Percentiles rank a stretch among this genome's conserved stretches.
These are phyloP conservation scores for Solanum chilense DNA, from an alignment of 257 asterid species.

Conservation along the genomic window DNA sequence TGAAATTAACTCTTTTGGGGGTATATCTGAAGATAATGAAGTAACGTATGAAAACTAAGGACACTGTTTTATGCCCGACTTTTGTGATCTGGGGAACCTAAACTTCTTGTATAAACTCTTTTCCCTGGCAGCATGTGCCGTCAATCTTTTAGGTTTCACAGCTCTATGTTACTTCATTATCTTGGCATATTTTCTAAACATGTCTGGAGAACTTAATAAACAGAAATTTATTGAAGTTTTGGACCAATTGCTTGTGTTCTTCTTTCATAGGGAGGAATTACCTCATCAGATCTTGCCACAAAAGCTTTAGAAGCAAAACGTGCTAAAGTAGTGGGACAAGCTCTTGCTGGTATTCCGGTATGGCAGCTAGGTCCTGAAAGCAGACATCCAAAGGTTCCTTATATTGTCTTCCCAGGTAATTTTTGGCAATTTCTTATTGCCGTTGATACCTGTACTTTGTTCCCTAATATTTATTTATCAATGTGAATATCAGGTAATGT, in stretches of 20 bases:
- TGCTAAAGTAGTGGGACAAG: conserved; percentile 92
- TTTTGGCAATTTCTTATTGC: background rate
- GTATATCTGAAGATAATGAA: no score
- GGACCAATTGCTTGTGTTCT: background rate
- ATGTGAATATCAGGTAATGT: conserved; percentile 68
- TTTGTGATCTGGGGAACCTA: background rate
- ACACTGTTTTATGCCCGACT: background rate
- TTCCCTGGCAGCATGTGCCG: background rate
- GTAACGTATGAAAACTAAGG: background rate
- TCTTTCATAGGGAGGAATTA: conserved; percentile 79
- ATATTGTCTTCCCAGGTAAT: conserved; percentile 93
- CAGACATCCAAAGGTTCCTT: conserved; percentile 88
- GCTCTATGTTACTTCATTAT: background rate
- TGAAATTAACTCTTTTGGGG: background rate
- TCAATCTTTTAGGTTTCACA: background rate
- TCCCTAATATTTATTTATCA: background rate
- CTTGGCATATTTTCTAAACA: background rate
- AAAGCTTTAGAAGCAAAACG: conserved; percentile 86
- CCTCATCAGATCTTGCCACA: conserved; percentile 96
- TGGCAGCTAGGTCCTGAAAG: conserved; percentile 98
- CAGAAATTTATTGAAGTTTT: background rate
- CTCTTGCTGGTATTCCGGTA: conserved; percentile 89
- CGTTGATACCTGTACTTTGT: background rate
- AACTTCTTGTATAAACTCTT: background rate
- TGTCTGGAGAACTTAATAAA: background rate